Base-by-base conservation (phyloP, 306 rosid genomes). In the Cucumis sativus region DNA sequence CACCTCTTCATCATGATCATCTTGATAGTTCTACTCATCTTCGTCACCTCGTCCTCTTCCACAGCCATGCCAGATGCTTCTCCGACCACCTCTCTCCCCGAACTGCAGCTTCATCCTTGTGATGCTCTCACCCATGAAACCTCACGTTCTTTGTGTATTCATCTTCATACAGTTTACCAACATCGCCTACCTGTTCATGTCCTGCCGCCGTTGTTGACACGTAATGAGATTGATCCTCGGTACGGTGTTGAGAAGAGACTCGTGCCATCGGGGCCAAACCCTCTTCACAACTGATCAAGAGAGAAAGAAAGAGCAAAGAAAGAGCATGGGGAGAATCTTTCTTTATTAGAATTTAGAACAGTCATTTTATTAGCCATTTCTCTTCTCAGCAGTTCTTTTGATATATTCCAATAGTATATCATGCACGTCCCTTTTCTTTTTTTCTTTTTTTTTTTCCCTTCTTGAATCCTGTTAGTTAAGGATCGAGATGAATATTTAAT, bases 251-350 rank as follows among this genome's bases (percentile, higher is more conserved):
- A 95, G 77, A 95, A 92, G 90, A 87, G 99, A 82, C 73, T 83
- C 1, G 97, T 95, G 30, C 99, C 99, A 18, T 84, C 99, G 11
- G 99, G 99, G 4, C 99, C 99, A 25, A 95, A 95, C 93, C 99
- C 97, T 70, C 99, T 95, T 78, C 99, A 95, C 86, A 95, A 95
- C 61, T 92, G 86, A 65, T n/a, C 66, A 33, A 72, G 60, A 72
- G 43, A 45, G 11, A 47, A 49, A 71, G 41, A 49, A 90, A 63
- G 88, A 63, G 65, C 8, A 17, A 52, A 55, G 60, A 28, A 52
- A 6, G 20, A 61, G 74, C n/a, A 47, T 23, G 30, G 28, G 47
- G 49, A 52, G 23, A 18, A 49, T 69, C n/a, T 9, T 65, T 28
- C 77, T 82, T 72, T 43, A 52, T n/a, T 6, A 43, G 20, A 52